These are phyloP conservation scores for Mortierella antarctica DNA, from an alignment of 192 early-diverging fungal species.

Conservation along the genomic window DNA sequence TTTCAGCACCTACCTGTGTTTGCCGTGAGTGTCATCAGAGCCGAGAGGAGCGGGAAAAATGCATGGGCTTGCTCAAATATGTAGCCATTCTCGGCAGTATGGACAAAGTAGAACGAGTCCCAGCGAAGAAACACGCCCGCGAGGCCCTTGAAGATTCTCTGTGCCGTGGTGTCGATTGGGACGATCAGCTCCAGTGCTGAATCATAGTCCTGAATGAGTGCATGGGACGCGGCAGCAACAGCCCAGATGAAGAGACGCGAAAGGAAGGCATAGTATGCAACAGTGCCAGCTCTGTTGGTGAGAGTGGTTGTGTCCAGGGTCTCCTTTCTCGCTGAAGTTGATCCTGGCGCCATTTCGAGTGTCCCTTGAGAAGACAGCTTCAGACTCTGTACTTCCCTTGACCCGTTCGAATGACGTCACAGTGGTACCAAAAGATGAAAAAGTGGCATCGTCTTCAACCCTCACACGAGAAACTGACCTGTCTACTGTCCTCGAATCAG, in stretches of 20 bases:
- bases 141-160: slow-evolving; percentile 39
- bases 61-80: slow-evolving; percentile 90
- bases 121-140: slow-evolving; percentile 78
- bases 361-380: not conserved
- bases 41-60: slow-evolving; percentile 86
- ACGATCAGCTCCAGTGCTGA: slow-evolving; percentile 60
- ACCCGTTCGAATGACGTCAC: no score
- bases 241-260: slow-evolving; percentile 60
- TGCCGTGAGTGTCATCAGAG: slow-evolving; percentile 66
- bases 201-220: slow-evolving; percentile 68
- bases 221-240: slow-evolving; percentile 60
- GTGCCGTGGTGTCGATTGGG: slow-evolving; percentile 6
- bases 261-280: slow-evolving; percentile 57
- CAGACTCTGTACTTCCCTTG: no score
- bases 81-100: slow-evolving; percentile 83
- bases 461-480: not conserved
- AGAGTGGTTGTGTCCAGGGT: not conserved
- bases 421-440: no score
- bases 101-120: slow-evolving; percentile 91
- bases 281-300: slow-evolving; percentile 28
- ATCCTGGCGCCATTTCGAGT: slow-evolving; percentile 6
- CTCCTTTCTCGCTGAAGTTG: not conserved
- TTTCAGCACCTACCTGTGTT: slow-evolving; percentile 49
- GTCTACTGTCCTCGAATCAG: not conserved
- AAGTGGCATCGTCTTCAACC: not conserved